Evolutionary conservation across 2,329 filamentous ascomycete species (phyloP), one percentile per base, ranked within the genome.

Genomic region (Clonostachys rosea): DNA sequence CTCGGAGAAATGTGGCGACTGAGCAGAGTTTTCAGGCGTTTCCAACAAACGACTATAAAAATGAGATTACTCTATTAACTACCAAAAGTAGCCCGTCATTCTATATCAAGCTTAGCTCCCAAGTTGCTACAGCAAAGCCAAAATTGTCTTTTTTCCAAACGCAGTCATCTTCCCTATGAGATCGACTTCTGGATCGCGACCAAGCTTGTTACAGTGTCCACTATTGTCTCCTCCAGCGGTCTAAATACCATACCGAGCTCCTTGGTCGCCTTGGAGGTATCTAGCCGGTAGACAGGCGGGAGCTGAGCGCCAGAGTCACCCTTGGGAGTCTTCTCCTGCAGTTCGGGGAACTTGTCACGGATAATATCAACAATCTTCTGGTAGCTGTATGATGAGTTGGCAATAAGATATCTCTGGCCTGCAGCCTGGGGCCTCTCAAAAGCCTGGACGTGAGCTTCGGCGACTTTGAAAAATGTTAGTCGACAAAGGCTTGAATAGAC

Each of bases 351-450:
- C 49, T 75, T 65, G 54, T 76, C 75, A 45, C 70, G 65, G 43
- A 87, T 73, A 37, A 80, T 70, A 44, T 81, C 70, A 5, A 57
- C 50, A 0, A 70, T 72, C 35, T 85, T 75, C 56, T 76, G 69
- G 56, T 76, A 76, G 59, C 86, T 86, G 45, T 84, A 87, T 55
- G 77, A 71, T 1, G 77, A 79, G 0, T 75, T 75, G 24, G 24
- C 24, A 0, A 80, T 77, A 40, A 83, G 83, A 65, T 87, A 86
- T 3, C 84, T 73, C 65, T 84, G 78, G 42, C 70, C 69, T 0
- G 75, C 79, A 1, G 78, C 81, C 13, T 75, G 75, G 0, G 75
- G 69, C 17, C 76, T 68, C 53, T 80, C 66, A 49, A 77, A 67
- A 0, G 80, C 81, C 30, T 71, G 71, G 14, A 87, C 73, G 52